phyloP scores from a whole-genome alignment of 2,329 filamentous ascomycete species.

The Curvularia spicifera region DNA sequence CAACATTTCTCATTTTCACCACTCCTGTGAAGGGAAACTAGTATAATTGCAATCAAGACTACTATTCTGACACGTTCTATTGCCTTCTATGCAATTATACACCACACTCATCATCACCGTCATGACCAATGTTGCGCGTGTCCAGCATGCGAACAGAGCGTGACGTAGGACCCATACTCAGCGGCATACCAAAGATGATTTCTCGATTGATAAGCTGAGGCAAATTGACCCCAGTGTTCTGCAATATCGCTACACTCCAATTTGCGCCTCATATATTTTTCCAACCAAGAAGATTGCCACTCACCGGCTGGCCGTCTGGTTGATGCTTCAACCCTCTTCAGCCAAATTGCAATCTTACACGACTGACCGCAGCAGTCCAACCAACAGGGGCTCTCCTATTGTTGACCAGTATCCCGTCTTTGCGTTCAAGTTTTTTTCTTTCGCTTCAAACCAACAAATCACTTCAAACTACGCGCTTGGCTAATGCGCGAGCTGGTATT shows the following conservation, averaged over 20 bases:
- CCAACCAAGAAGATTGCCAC: neutral
- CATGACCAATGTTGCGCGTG: neutral
- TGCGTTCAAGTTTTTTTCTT: neutral
- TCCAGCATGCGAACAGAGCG: neutral
- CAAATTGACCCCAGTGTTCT: neutral
- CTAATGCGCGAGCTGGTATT: neutral
- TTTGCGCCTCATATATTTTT: constrained; percentile 8
- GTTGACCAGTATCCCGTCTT: neutral
- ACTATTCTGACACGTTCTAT: neutral
- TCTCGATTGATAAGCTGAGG: constrained; percentile 4
- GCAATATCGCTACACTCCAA: constrained; percentile 17
- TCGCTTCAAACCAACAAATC: neutral
- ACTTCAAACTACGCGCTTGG: neutral
- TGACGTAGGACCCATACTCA: constrained; percentile 6
- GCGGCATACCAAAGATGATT: neutral
- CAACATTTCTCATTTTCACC: neutral
- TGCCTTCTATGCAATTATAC: neutral
- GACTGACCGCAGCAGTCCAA: neutral
- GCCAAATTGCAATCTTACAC: neutral
- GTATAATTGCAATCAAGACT: neutral
- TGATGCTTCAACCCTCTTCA: constrained; percentile 2
- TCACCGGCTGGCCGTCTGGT: neutral
- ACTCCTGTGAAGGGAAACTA: neutral
- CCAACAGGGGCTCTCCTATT: neutral
- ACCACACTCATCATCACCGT: neutral